Conservation (phyloP, 1,284 basidiomycete genomes). For the Ustilago sp. region DNA sequence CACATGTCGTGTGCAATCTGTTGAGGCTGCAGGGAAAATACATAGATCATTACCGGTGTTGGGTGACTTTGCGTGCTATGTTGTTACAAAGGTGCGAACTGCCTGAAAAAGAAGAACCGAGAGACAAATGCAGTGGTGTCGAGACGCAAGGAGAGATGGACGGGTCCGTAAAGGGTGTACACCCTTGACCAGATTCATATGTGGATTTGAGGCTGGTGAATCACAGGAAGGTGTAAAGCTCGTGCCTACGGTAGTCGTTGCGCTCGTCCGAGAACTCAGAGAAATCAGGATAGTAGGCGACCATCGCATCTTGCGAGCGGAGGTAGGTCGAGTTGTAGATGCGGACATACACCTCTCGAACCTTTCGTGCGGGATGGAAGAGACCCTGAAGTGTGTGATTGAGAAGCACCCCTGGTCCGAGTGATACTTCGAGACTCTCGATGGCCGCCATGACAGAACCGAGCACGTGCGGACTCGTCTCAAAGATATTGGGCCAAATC, state of each 20-base stretch:
- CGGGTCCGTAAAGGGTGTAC: too few species aligned
- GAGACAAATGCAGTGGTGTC: too few species aligned
- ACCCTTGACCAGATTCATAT: too few species aligned
- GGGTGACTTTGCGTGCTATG: too few species aligned
- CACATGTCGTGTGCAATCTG: too few species aligned
- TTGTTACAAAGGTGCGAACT: too few species aligned
- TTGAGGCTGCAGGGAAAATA: too few species aligned
- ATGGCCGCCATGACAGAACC: slow-evolving; percentile 80
- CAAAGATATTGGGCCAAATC: slow-evolving; percentile 99
- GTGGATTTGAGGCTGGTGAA: not conserved
- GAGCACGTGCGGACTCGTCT: slow-evolving; percentile 97
- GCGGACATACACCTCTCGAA: slow-evolving; percentile 88
- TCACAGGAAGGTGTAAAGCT: slow-evolving; percentile 53
- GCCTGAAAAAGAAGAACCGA: too few species aligned
- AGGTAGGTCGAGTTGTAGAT: slow-evolving; percentile 79
- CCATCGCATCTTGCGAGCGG: slow-evolving; percentile 87
- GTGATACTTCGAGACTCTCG: slow-evolving; percentile 93
- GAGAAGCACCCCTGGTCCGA: slow-evolving; percentile 92
- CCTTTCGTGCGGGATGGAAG: slow-evolving; percentile 84
- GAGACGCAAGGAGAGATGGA: too few species aligned
- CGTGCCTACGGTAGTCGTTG: slow-evolving; percentile 64
- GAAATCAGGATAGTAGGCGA: slow-evolving; percentile 85
- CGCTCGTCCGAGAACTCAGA: slow-evolving; percentile 61
- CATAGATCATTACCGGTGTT: too few species aligned
- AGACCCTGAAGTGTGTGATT: slow-evolving; percentile 75